Conservation (phyloP, 352 stramenopile species). For the Globisporangium mamillatum region DNA sequence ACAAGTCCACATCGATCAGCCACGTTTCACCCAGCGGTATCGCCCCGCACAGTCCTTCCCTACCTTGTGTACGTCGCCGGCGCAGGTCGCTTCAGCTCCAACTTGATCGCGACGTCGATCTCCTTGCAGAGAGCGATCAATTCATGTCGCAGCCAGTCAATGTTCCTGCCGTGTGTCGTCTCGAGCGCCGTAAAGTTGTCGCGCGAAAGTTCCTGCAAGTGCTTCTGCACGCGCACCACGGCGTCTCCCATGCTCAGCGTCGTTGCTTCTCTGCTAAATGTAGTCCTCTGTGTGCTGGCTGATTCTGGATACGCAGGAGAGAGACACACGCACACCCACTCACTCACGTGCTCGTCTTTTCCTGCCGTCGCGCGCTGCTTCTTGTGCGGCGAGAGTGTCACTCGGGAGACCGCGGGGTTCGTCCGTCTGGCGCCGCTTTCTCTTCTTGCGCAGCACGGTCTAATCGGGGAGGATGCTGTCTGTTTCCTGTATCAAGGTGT, state of each 20-base stretch:
- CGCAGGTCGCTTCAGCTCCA: slow-evolving; percentile 32
- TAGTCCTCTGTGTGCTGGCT: neutral
- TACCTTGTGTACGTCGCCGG: slow-evolving; percentile 16
- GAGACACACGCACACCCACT: neutral
- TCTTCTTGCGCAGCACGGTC: neutral
- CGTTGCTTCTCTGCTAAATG: neutral
- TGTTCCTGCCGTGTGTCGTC: slow-evolving; percentile 35
- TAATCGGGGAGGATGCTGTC: neutral
- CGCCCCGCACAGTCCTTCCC: slow-evolving; percentile 7
- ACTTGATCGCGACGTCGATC: slow-evolving; percentile 43
- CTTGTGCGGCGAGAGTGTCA: neutral
- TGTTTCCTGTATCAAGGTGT: neutral
- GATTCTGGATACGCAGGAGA: slow-evolving; percentile 16
- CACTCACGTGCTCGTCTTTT: neutral
- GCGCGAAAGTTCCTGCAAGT: slow-evolving; percentile 49
- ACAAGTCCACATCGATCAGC: neutral
- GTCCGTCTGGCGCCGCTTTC: neutral
- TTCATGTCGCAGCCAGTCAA: slow-evolving; percentile 51
- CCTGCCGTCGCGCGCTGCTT: neutral
- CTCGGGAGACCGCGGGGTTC: neutral
- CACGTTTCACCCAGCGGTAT: neutral
- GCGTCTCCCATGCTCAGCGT: slow-evolving; percentile 51
- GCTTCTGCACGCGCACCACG: slow-evolving; percentile 56
- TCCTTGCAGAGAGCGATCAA: slow-evolving; percentile 44
- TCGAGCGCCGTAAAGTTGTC: slow-evolving; percentile 55